Percentiles rank a stretch among this genome's conserved stretches.
Conservation (phyloP, 202 grass and related monocot species). For the Setaria viridis region DNA sequence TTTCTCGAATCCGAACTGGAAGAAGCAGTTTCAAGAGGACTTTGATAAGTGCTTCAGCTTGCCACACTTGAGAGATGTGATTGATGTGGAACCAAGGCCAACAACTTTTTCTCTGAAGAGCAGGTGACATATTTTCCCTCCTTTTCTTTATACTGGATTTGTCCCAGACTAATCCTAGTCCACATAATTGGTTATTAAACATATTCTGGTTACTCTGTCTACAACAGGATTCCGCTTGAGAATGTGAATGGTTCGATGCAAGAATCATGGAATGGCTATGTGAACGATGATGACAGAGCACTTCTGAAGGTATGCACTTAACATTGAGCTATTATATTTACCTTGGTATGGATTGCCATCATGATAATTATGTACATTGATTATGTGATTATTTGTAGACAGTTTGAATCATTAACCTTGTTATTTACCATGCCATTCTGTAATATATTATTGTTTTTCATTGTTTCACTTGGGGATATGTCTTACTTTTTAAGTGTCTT, state of each 20-base stretch:
- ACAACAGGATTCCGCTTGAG: slow-evolving; percentile 64
- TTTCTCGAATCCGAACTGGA: slow-evolving; percentile 76
- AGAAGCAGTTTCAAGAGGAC: slow-evolving; percentile 82
- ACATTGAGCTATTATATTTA: slow-evolving; percentile 36
- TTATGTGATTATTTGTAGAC: not conserved
- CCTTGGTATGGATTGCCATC: not conserved
- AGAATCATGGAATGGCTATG: slow-evolving; percentile 86
- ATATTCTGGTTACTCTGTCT: slow-evolving; percentile 31
- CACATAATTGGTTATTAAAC: slow-evolving; percentile 21
- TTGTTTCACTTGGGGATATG: not conserved
- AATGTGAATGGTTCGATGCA: slow-evolving; percentile 53
- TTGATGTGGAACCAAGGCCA: slow-evolving; percentile 71
- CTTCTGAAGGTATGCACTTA: slow-evolving; percentile 74
- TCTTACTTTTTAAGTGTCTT: slow-evolving; percentile 1
- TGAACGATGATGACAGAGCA: slow-evolving; percentile 90
- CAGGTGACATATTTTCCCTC: slow-evolving; percentile 50
- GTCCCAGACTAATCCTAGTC: slow-evolving; percentile 6
- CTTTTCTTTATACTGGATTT: slow-evolving; percentile 22
- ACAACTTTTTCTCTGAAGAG: slow-evolving; percentile 95
- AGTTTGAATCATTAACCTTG: not conserved
- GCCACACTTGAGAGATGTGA: slow-evolving; percentile 83
- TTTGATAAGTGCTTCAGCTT: slow-evolving; percentile 79
- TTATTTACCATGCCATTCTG: not conserved
- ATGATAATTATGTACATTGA: slow-evolving; percentile 10
- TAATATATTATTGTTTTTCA: slow-evolving; percentile 4